Evolutionary conservation across 768 basidiomycete species (phyloP).

Genomic region (Omphalotus guepiniiformis): DNA sequence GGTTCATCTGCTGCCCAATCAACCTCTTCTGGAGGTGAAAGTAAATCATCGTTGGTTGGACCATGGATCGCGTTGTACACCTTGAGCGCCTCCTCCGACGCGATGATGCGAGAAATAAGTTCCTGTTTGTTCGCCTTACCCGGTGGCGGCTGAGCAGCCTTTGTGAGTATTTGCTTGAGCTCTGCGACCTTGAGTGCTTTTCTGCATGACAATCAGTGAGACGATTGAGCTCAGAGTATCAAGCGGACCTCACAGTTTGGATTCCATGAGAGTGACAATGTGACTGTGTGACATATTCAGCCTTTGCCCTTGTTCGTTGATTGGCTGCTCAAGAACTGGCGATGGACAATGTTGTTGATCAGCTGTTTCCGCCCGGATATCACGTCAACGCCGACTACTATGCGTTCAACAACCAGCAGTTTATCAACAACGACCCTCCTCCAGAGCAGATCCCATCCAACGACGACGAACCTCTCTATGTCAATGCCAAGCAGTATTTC

Average conservation of each 20-base stretch:
- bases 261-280: background rate
- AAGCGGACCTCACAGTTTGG: no score
- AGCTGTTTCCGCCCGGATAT: conserved; percentile 57
- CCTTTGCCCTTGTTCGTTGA: background rate
- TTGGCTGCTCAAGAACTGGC: conserved; percentile 7
- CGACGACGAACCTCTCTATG: conserved; percentile 97
- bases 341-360: conserved; percentile 50
- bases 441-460: conserved; percentile 17
- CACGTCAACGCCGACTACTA: conserved; percentile 30
- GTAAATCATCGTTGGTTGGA: conserved; percentile 22
- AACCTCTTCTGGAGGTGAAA: conserved; percentile 37
- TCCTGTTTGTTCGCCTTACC: conserved; percentile 63
- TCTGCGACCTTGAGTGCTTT: conserved; percentile 71
- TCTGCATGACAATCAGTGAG: conserved; percentile 33
- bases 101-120: conserved; percentile 59
- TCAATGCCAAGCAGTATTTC: conserved; percentile 99
- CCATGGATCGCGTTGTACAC: conserved; percentile 39
- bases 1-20: conserved; percentile 38
- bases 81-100: conserved; percentile 45
- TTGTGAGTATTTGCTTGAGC: conserved; percentile 56
- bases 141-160: conserved; percentile 43
- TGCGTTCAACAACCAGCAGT: conserved; percentile 13
- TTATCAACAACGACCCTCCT: conserved; percentile 19
- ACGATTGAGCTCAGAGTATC: no score
- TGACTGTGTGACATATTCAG: background rate